Percentiles rank a stretch among this genome's conserved stretches.
These are phyloP conservation scores for Oligophagozyma castellii DNA, from an alignment of 1,139 yeast species.

Conservation along the genomic window DNA sequence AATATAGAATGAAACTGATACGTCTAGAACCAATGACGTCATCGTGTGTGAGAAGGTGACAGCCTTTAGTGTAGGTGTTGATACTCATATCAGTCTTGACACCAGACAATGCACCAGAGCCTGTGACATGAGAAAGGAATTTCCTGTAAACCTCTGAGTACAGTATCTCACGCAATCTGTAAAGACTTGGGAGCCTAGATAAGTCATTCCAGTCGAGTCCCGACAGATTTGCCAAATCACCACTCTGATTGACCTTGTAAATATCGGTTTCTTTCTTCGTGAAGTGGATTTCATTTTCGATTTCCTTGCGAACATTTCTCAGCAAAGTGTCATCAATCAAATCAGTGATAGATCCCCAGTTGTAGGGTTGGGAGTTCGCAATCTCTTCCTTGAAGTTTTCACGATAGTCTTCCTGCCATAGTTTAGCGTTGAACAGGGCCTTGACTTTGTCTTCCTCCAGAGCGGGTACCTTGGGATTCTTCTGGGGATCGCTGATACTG, in stretches of 20 bases:
- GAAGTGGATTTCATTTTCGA: constrained; percentile 70
- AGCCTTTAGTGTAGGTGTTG: constrained; percentile 82
- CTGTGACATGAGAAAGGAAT: constrained; percentile 67
- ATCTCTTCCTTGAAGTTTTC: constrained; percentile 30
- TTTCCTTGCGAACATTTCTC: constrained; percentile 71
- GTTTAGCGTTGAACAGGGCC: constrained; percentile 38
- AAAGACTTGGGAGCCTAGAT: constrained; percentile 57
- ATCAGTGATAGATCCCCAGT: constrained; percentile 74
- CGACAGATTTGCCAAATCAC: constrained; percentile 85
- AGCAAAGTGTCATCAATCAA: constrained; percentile 66
- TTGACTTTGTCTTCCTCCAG: constrained; percentile 28
- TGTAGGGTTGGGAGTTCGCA: constrained; percentile 54
- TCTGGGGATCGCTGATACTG: constrained; percentile 2
- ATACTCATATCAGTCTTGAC: constrained; percentile 82
- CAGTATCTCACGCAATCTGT: constrained; percentile 68
- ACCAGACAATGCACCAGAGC: constrained; percentile 84
- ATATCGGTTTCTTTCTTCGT: constrained; percentile 95
- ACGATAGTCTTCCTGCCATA: constrained; percentile 39
- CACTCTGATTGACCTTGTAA: constrained; percentile 87
- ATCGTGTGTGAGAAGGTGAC: constrained; percentile 90
- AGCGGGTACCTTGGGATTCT: constrained; percentile 12
- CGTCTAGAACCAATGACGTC: constrained; percentile 95
- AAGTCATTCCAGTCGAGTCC: constrained; percentile 72
- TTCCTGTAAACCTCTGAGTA: constrained; percentile 80
- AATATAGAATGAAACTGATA: constrained; percentile 79